phyloP scores from a whole-genome alignment of 768 basidiomycete species.

The Leucocoprinus leucothites region DNA sequence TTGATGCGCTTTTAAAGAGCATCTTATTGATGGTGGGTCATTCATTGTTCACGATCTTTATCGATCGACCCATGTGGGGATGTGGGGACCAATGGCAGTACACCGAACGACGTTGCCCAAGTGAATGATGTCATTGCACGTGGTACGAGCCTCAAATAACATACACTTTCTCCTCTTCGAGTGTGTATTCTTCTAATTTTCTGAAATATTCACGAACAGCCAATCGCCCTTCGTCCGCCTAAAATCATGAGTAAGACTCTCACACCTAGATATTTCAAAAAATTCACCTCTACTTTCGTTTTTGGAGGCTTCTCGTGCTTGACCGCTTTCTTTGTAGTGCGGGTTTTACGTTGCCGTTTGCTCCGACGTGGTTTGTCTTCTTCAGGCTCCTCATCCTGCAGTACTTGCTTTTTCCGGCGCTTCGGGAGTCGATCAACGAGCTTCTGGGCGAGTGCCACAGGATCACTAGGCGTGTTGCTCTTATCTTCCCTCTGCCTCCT shows the following conservation, averaged over 20 bases:
- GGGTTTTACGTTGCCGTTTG: slow-evolving; percentile 13
- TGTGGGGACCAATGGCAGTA: slow-evolving; percentile 1
- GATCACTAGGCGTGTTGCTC: slow-evolving; percentile 11
- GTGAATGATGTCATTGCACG: slow-evolving; percentile 13
- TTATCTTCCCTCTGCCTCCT: slow-evolving; percentile 2
- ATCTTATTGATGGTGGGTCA: background rate
- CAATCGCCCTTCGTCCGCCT: slow-evolving; percentile 42
- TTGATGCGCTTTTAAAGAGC: slow-evolving; percentile 2
- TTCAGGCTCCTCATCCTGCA: slow-evolving; percentile 3
- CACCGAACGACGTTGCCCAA: background rate
- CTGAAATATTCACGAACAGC: slow-evolving; percentile 54
- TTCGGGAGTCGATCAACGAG: slow-evolving; percentile 13
- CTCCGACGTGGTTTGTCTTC: slow-evolving; percentile 12
- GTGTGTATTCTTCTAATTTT: slow-evolving; percentile 46
- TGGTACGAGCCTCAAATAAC: slow-evolving; percentile 38
- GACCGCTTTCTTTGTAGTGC: slow-evolving; percentile 8
- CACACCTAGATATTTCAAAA: background rate
- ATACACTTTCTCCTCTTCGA: slow-evolving; percentile 58
- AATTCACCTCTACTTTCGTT: slow-evolving; percentile 16
- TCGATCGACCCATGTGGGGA: slow-evolving; percentile 11
- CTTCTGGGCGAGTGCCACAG: slow-evolving; percentile 3
- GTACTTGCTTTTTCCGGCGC: slow-evolving; percentile 15
- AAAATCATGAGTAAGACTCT: slow-evolving; percentile 20
- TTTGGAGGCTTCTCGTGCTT: slow-evolving; percentile 15
- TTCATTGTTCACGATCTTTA: slow-evolving; percentile 6